phyloP scores from a whole-genome alignment of 1,139 yeast genomes.

The Scheffersomyces segobiensis region DNA sequence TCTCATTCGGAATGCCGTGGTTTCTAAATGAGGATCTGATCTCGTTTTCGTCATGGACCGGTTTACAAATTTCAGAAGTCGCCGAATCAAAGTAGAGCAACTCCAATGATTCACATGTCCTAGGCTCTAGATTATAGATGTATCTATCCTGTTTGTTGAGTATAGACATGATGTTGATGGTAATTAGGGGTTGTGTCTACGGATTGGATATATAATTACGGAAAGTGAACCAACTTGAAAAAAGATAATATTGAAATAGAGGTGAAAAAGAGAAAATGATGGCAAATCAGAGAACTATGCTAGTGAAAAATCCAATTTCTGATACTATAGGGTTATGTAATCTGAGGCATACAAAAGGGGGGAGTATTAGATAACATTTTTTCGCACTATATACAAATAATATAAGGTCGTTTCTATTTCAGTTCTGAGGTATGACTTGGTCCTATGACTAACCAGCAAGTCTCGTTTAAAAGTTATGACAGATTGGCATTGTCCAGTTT shows the following conservation, averaged over 20 bases:
- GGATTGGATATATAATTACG: background rate
- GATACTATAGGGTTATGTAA: background rate
- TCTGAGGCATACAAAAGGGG: background rate
- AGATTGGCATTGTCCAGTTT: background rate
- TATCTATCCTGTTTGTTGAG: constrained; percentile 44
- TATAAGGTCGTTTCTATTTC: background rate
- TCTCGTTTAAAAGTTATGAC: background rate
- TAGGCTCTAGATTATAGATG: constrained; percentile 49
- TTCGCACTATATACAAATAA: background rate
- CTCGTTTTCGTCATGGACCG: constrained; percentile 5
- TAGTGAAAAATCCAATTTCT: background rate
- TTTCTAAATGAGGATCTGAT: background rate
- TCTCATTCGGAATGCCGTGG: background rate
- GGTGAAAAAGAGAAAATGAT: background rate
- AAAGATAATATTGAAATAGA: background rate
- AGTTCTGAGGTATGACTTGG: background rate
- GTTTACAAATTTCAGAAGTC: constrained; percentile 26
- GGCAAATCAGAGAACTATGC: background rate
- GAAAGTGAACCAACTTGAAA: background rate
- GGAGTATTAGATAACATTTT: background rate
- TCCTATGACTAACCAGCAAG: background rate
- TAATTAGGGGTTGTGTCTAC: background rate
- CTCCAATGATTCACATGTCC: constrained; percentile 48
- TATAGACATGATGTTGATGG: background rate
- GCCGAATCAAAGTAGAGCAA: constrained; percentile 58